Conservation (phyloP, 768 basidiomycete species). For the Podaxis sp. region DNA sequence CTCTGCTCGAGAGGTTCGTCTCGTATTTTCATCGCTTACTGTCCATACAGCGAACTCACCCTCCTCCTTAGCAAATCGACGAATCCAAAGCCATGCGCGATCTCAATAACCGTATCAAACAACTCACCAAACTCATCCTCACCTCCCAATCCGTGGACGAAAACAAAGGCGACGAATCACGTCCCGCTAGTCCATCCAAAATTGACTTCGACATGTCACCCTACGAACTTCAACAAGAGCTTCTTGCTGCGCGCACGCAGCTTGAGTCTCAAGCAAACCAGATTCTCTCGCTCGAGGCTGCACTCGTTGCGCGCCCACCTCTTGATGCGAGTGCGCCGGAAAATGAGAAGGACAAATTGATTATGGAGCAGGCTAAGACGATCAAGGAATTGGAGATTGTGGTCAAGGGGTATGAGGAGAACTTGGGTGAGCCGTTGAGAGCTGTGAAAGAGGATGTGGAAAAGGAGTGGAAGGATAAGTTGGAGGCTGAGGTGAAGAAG, state of each 20-base stretch:
- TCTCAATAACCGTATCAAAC: slow-evolving; percentile 74
- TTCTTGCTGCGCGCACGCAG: slow-evolving; percentile 73
- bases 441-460: slow-evolving; percentile 73
- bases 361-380: slow-evolving; percentile 69
- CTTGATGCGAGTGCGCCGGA: slow-evolving; percentile 65
- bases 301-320: slow-evolving; percentile 68
- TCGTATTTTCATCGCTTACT: not conserved
- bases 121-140: slow-evolving; percentile 79
- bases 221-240: slow-evolving; percentile 87
- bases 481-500: slow-evolving; percentile 56
- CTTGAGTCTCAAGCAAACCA: slow-evolving; percentile 80
- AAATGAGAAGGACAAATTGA: slow-evolving; percentile 70
- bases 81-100: slow-evolving; percentile 85
- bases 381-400: slow-evolving; percentile 78
- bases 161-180: slow-evolving; percentile 62
- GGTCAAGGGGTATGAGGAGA: slow-evolving; percentile 70
- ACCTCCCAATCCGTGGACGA: slow-evolving; percentile 85
- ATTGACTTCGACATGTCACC: slow-evolving; percentile 89
- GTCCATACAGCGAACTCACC: not conserved
- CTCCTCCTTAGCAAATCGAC: slow-evolving; percentile 63
- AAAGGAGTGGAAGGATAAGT: slow-evolving; percentile 61
- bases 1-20: slow-evolving; percentile 47
- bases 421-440: slow-evolving; percentile 64
- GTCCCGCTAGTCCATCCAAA: slow-evolving; percentile 82
- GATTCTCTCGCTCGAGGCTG: slow-evolving; percentile 79